phyloP scores from a whole-genome alignment of 2,329 filamentous ascomycete genomes.

The Diaporthe citri region DNA sequence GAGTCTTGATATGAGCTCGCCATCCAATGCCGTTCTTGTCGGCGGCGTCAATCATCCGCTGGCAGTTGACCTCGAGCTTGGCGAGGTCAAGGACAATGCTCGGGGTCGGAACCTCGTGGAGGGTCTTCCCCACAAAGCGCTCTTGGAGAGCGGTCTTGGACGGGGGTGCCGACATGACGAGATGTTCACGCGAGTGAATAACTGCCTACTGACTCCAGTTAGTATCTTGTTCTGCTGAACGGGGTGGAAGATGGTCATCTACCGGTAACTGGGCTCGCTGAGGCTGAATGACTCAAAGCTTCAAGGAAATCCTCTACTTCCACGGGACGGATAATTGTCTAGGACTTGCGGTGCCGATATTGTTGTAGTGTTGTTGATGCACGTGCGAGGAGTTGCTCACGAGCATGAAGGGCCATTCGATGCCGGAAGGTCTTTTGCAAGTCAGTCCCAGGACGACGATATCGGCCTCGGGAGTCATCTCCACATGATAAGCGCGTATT shows the following conservation, averaged over 20 bases:
- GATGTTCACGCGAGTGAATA: not conserved
- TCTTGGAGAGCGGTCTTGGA: conserved; percentile 53
- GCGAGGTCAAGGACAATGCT: conserved; percentile 77
- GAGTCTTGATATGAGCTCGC: conserved; percentile 85
- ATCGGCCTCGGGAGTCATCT: conserved; percentile 32
- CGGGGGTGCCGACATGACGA: conserved; percentile 31
- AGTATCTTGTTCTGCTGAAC: conserved; percentile 8
- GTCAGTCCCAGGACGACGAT: conserved; percentile 41
- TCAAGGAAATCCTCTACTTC: not conserved
- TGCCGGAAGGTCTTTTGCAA: conserved; percentile 7
- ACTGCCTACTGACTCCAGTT: not conserved
- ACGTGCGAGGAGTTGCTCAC: not conserved
- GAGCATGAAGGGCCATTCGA: not conserved
- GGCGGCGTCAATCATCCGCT: conserved; percentile 76
- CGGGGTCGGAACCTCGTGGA: conserved; percentile 74
- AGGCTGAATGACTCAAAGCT: not conserved
- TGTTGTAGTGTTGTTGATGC: not conserved
- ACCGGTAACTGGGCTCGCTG: not conserved
- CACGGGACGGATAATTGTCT: not conserved
- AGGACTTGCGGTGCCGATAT: not conserved
- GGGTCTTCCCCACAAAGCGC: conserved; percentile 69
- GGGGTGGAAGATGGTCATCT: not conserved
- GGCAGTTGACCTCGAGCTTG: conserved; percentile 76
- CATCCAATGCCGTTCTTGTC: conserved; percentile 72
- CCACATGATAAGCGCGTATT: conserved; percentile 30